These are phyloP conservation scores for Phytophthora europaea DNA, from an alignment of 352 stramenopile species.

Conservation along the genomic window DNA sequence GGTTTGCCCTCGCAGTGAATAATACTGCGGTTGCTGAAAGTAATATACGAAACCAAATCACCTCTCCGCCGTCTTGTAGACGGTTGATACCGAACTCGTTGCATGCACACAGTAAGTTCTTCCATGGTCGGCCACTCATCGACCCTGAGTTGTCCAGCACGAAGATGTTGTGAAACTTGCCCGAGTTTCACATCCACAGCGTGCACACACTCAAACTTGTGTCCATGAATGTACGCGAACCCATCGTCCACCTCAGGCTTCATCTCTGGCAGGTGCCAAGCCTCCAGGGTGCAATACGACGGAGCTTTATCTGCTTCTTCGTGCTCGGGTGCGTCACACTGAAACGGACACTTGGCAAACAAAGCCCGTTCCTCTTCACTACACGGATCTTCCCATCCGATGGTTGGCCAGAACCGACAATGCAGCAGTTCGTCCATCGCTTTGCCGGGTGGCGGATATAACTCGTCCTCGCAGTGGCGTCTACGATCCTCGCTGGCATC, in stretches of 20 bases:
- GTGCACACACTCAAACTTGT: constrained; percentile 51
- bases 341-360: constrained; percentile 48
- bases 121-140: constrained; percentile 47
- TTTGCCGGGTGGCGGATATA: constrained; percentile 31
- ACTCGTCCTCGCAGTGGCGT: constrained; percentile 40
- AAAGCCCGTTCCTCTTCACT: constrained; percentile 31
- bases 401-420: constrained; percentile 44
- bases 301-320: constrained; percentile 19
- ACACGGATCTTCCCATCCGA: constrained; percentile 54
- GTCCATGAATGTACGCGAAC: constrained; percentile 35
- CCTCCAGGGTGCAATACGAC: constrained; percentile 42
- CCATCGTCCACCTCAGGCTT: constrained; percentile 55
- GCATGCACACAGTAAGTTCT: constrained; percentile 32
- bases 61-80: constrained; percentile 24
- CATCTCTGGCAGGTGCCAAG: constrained; percentile 47
- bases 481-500: constrained; percentile 30
- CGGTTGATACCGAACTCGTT: constrained; percentile 37
- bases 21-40: constrained; percentile 29
- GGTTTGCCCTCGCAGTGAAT: constrained; percentile 34
- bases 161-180: constrained; percentile 51
- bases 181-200: constrained; percentile 21
- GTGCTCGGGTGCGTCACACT: constrained; percentile 49
- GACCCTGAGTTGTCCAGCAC: constrained; percentile 54
- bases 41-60: constrained; percentile 51
- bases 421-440: constrained; percentile 57